These are phyloP conservation scores for Luzula sylvatica DNA, from an alignment of 176 grass and related monocot genomes.

Conservation along the genomic window DNA sequence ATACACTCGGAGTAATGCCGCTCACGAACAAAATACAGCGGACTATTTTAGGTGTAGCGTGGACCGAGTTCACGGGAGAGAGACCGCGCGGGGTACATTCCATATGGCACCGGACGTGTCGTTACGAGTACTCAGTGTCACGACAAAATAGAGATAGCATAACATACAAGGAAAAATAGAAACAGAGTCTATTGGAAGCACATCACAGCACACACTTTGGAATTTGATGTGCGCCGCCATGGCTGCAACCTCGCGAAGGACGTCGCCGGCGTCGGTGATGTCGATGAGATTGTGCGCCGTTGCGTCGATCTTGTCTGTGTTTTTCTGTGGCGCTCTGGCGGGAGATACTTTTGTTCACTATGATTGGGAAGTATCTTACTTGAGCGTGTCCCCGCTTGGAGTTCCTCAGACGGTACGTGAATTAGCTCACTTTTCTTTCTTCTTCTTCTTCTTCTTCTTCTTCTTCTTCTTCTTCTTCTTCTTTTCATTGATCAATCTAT, in stretches of 20 bases:
- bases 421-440: neutral
- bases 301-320: neutral
- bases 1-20: neutral
- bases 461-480: neutral
- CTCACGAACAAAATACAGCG: no score
- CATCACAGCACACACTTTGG: constrained; percentile 4
- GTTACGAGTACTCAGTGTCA: neutral
- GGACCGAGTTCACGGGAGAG: neutral
- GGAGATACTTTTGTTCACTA: constrained; percentile 20
- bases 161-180: neutral
- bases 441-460: neutral
- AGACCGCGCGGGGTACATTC: neutral
- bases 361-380: constrained; percentile 64
- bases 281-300: constrained; percentile 20
- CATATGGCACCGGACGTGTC: neutral
- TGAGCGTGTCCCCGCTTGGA: constrained; percentile 67
- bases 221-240: constrained; percentile 15
- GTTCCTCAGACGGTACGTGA: constrained; percentile 41
- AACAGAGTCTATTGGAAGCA: neutral
- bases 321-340: neutral
- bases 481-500: neutral
- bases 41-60: neutral
- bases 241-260: constrained; percentile 3
- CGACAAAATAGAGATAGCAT: constrained; percentile 9
- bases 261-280: constrained; percentile 1